Evolutionary conservation across 2,329 filamentous ascomycete genomes (phyloP).

Genomic region (Trichoderma sp.): DNA sequence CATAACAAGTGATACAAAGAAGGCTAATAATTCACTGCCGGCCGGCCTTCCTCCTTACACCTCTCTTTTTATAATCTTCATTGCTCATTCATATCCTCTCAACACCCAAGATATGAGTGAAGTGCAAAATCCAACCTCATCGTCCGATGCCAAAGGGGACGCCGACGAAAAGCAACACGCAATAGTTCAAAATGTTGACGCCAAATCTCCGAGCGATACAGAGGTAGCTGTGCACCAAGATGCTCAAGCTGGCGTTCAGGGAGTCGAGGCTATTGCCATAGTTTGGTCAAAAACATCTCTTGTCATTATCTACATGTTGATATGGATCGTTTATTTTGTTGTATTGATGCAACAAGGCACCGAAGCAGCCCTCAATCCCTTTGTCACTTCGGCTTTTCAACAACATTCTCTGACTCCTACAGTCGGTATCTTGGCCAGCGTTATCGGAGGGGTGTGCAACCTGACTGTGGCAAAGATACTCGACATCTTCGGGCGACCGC

Average conservation of each 20-base stretch:
- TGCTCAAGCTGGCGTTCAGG: constrained; percentile 39
- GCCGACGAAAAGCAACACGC: not conserved
- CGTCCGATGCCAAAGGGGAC: not conserved
- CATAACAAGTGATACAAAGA: not conserved
- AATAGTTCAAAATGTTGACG: not conserved
- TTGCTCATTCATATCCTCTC: not conserved
- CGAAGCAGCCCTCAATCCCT: constrained; percentile 37
- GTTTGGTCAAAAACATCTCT: constrained; percentile 36
- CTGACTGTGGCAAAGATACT: constrained; percentile 63
- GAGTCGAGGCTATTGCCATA: constrained; percentile 41
- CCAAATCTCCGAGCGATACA: not conserved
- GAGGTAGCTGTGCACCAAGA: not conserved
- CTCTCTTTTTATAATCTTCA: not conserved
- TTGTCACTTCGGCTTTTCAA: constrained; percentile 47
- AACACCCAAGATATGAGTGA: not conserved
- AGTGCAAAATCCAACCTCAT: not conserved
- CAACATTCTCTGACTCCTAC: constrained; percentile 52
- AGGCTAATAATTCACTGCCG: not conserved
- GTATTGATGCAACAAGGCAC: not conserved
- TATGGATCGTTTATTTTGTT: constrained; percentile 6
- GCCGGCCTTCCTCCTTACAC: not conserved
- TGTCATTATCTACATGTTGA: not conserved
- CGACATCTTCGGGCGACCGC: constrained; percentile 62
- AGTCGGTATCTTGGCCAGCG: constrained; percentile 49
- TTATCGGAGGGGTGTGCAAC: constrained; percentile 57